A percentile compares a stretch with the other conserved stretches of the same genome.
These are phyloP conservation scores for Aechmea fasciata DNA, from an alignment of 176 grass and related monocot genomes.

Conservation along the genomic window DNA sequence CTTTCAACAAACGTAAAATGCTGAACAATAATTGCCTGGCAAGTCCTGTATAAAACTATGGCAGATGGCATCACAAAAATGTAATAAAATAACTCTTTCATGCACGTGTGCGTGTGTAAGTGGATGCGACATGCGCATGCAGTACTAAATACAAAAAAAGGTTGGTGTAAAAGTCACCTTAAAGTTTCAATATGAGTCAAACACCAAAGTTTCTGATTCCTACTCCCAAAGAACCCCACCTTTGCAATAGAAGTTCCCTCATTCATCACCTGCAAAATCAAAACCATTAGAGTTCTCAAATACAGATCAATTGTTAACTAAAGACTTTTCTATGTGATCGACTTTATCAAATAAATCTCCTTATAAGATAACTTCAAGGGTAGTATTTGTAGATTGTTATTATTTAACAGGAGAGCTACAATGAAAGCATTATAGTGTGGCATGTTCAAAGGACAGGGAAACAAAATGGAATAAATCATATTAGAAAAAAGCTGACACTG, in stretches of 20 bases:
- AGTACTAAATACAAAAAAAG: no score
- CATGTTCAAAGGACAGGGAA: no score
- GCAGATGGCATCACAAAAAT: no score
- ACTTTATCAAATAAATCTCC: background rate
- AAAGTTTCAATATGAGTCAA: slow-evolving; percentile 92
- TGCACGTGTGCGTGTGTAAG: no score
- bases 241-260: slow-evolving; percentile 81
- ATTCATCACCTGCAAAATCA: slow-evolving; percentile 71
- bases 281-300: background rate
- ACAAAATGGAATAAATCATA: no score
- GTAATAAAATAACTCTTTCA: no score
- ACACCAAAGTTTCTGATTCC: slow-evolving; percentile 83
- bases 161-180: slow-evolving; percentile 38
- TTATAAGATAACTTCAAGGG: background rate
- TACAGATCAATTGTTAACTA: background rate
- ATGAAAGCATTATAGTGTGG: background rate
- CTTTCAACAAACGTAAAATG: no score
- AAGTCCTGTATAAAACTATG: no score
- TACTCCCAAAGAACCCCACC: slow-evolving; percentile 69
- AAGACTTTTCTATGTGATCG: background rate
- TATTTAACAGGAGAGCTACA: background rate
- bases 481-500: no score
- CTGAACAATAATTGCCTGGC: no score
- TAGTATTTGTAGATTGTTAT: background rate
- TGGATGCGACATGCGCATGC: no score